Percentiles rank a stretch among this genome's conserved stretches.
These are phyloP conservation scores for Lantana camara DNA, from an alignment of 257 asterid genomes.

Conservation along the genomic window DNA sequence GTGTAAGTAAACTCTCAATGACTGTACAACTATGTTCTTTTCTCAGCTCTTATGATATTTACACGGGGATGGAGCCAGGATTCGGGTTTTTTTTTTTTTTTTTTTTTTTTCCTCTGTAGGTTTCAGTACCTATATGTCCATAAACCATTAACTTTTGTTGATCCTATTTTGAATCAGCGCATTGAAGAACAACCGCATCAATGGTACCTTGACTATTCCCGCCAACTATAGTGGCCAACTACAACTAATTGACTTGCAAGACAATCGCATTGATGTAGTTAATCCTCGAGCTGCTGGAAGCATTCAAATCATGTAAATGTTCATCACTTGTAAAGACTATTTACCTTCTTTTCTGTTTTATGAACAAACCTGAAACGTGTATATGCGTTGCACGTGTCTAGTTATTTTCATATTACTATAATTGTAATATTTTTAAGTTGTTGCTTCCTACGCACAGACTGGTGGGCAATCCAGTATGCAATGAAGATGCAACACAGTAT, in stretches of 20 bases:
- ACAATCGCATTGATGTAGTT: conserved; percentile 42
- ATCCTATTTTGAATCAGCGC: conserved; percentile 36
- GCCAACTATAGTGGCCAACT: conserved; percentile 44
- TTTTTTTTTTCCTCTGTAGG: too few relatives aligned
- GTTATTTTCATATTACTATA: not conserved
- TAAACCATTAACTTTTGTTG: not conserved
- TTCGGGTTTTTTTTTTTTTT: too few relatives aligned
- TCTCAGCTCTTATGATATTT: too few relatives aligned
- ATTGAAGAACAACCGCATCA: conserved; percentile 59
- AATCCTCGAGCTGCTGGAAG: conserved; percentile 31
- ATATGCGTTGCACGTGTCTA: too few relatives aligned
- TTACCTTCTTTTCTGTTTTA: not conserved
- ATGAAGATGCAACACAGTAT: conserved; percentile 30
- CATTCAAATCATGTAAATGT: conserved; percentile 50
- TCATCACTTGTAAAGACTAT: not conserved
- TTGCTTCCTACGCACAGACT: conserved; percentile 48
- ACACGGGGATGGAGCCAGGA: too few relatives aligned
- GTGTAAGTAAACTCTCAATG: conserved; percentile 52
- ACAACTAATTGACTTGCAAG: conserved; percentile 47
- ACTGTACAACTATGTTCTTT: conserved; percentile 3
- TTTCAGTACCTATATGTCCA: conserved; percentile 14
- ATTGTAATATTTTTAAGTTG: conserved; percentile 3
- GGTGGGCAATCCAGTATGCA: conserved; percentile 55
- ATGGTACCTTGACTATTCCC: conserved; percentile 49
- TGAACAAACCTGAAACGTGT: too few relatives aligned